phyloP scores from a whole-genome alignment of 768 basidiomycete species.

The Sporobolomyces pararoseus region DNA sequence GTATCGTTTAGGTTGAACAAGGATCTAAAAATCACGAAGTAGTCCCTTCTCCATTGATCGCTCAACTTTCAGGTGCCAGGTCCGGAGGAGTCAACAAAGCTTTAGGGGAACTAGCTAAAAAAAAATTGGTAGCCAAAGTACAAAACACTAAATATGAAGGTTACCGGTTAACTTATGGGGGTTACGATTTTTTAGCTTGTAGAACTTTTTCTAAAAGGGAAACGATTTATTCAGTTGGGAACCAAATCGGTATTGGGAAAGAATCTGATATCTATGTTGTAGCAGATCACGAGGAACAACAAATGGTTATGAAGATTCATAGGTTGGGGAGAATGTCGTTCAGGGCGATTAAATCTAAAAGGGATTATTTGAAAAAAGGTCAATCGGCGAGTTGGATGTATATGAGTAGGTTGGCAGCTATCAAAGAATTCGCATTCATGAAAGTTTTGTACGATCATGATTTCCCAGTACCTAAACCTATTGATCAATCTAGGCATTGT shows the following conservation, averaged over 20 bases:
- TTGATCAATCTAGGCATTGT: conserved; percentile 92
- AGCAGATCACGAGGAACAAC: conserved; percentile 73
- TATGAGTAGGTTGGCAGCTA: conserved; percentile 90
- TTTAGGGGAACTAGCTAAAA: conserved; percentile 82
- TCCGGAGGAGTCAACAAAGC: conserved; percentile 91
- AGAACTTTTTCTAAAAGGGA: conserved; percentile 86
- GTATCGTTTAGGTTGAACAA: conserved; percentile 65
- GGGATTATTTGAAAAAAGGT: conserved; percentile 92
- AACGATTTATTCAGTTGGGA: conserved; percentile 83
- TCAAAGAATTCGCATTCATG: conserved; percentile 99
- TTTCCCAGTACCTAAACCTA: conserved; percentile 87
- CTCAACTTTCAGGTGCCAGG: conserved; percentile 85
- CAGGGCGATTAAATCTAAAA: conserved; percentile 89
- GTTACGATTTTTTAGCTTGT: conserved; percentile 95
- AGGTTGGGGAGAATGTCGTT: conserved; percentile 95
- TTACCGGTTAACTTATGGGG: conserved; percentile 93
- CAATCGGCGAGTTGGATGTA: conserved; percentile 98
- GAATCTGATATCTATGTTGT: conserved; percentile 94
- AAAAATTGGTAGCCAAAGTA: conserved; percentile 80
- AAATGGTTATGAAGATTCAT: conserved; percentile 90
- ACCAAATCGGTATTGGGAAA: conserved; percentile 97
- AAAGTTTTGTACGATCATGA: conserved; percentile 87
- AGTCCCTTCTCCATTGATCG: conserved; percentile 81
- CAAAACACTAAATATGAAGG: conserved; percentile 96
- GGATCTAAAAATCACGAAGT: conserved; percentile 97